These are phyloP conservation scores for Aspergillus sparsus DNA, from an alignment of 495 filamentous ascomycete genomes.

Conservation along the genomic window DNA sequence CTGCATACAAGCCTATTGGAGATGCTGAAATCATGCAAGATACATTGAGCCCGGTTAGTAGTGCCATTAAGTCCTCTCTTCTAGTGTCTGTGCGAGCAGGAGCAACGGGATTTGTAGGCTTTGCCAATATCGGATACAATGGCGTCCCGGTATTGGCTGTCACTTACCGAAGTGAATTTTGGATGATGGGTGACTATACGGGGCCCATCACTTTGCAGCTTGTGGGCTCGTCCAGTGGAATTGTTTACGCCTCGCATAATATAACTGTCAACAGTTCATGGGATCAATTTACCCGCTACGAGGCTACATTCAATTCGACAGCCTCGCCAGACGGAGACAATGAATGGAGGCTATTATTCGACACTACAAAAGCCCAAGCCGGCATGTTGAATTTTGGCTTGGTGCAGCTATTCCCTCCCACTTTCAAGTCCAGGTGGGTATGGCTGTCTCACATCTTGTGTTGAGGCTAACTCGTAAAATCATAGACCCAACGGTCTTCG, in stretches of 20 bases:
- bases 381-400: slow-evolving; percentile 62
- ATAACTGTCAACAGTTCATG: slow-evolving; percentile 33
- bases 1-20: slow-evolving; percentile 57
- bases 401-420: slow-evolving; percentile 68
- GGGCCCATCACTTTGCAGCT: slow-evolving; percentile 36
- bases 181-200: slow-evolving; percentile 49
- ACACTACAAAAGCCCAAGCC: slow-evolving; percentile 45
- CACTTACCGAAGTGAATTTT: slow-evolving; percentile 58
- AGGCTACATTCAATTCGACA: slow-evolving; percentile 42
- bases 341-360: slow-evolving; percentile 62
- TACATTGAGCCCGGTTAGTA: slow-evolving; percentile 50
- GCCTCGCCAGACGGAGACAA: slow-evolving; percentile 62
- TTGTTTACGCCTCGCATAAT: slow-evolving; percentile 40
- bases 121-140: slow-evolving; percentile 62
- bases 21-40: slow-evolving; percentile 52
- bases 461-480: background rate
- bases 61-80: slow-evolving; percentile 58
- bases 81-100: slow-evolving; percentile 47
- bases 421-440: slow-evolving; percentile 38
- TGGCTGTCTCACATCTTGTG: background rate
- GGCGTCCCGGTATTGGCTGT: slow-evolving; percentile 56
- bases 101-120: slow-evolving; percentile 49
- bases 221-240: slow-evolving; percentile 32
- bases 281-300: slow-evolving; percentile 32
- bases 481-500: slow-evolving; percentile 60